Evolutionary conservation across 495 filamentous ascomycete genomes (phyloP), one percentile per base, ranked within the genome.

Genomic region (Podospora fimiseda): DNA sequence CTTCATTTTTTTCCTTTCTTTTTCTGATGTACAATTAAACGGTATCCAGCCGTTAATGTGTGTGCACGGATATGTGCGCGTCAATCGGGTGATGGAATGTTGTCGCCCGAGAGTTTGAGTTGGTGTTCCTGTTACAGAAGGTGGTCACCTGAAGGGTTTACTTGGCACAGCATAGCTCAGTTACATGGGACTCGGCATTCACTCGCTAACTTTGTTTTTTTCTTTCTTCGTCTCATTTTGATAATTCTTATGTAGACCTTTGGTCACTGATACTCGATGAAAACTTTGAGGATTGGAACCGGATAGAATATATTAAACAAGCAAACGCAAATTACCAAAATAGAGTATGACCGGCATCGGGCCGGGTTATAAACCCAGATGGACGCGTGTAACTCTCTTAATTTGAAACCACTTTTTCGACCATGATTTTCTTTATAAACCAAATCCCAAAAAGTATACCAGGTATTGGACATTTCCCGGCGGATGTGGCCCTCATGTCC

Each of bases 401-500:
- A 47, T 9, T 3, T 56, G 58, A 60, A 60, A 57, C 51, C 19
- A n/a, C 27, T 33, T 33, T 11, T 33, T 33, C 27, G 11, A 33
- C 27, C 40, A 56, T 20, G 18, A 23, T n/a, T n/a, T n/a, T n/a
- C n/a, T n/a, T n/a, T n/a, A n/a, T n/a, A 27, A 23, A 51, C 19
- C 9, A 38, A 9, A 43, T 43, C 20, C 43, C 49, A 43, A 30
- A 39, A 38, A 56, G 18, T 27, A 2, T 21, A 24, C 39, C 48
- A 37, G 47, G 48, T 47, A 27, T 22, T 43, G 33, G 45, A 44
- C 16, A 27, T 52, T 47, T 54, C 42, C 55, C 58, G 60, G 36
- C 60, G 60, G 58, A 58, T 58, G 30, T 56, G 51, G 54, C 46
- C 60, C 45, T 54, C 20, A 44, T 54, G 38, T 27, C 51, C 50